phyloP scores from a whole-genome alignment of 352 stramenopile genomes.

The Pythium scleroteichum region DNA sequence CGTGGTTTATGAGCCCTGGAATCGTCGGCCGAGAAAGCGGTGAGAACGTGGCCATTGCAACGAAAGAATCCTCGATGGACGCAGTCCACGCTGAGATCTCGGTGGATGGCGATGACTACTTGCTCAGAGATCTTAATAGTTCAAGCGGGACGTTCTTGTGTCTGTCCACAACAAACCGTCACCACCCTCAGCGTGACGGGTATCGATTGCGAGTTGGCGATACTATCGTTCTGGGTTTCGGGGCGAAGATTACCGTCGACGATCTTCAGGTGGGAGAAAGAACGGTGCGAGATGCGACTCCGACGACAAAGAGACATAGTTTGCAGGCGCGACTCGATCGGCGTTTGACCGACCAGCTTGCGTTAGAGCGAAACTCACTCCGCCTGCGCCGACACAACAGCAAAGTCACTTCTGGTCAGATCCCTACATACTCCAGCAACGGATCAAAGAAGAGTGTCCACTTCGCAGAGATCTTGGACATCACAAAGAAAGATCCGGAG shows the following conservation, averaged over 20 bases:
- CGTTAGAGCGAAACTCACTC: constrained; percentile 6
- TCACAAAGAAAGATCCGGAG: constrained; percentile 13
- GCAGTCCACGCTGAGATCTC: constrained; percentile 61
- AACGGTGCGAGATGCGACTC: background rate
- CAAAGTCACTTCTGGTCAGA: constrained; percentile 7
- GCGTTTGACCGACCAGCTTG: constrained; percentile 20
- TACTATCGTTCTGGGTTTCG: constrained; percentile 45
- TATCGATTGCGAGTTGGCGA: constrained; percentile 59
- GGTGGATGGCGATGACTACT: constrained; percentile 62
- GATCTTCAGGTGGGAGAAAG: constrained; percentile 27
- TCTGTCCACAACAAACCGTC: constrained; percentile 62
- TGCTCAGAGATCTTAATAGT: constrained; percentile 53
- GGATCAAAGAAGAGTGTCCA: constrained; percentile 22
- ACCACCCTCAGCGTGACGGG: constrained; percentile 68
- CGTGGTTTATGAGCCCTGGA: constrained; percentile 63
- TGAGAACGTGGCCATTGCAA: constrained; percentile 49
- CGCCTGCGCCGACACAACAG: constrained; percentile 17
- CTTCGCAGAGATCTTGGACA: constrained; percentile 24
- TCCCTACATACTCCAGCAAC: constrained; percentile 14
- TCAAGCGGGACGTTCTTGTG: constrained; percentile 63
- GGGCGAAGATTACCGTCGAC: constrained; percentile 38
- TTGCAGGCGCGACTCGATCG: constrained; percentile 20
- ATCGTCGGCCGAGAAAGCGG: constrained; percentile 59
- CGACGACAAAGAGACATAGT: constrained; percentile 11
- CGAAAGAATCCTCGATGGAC: constrained; percentile 65